These are phyloP conservation scores for Sporothrix variecibatus DNA, from an alignment of 2,329 filamentous ascomycete genomes.

Conservation along the genomic window DNA sequence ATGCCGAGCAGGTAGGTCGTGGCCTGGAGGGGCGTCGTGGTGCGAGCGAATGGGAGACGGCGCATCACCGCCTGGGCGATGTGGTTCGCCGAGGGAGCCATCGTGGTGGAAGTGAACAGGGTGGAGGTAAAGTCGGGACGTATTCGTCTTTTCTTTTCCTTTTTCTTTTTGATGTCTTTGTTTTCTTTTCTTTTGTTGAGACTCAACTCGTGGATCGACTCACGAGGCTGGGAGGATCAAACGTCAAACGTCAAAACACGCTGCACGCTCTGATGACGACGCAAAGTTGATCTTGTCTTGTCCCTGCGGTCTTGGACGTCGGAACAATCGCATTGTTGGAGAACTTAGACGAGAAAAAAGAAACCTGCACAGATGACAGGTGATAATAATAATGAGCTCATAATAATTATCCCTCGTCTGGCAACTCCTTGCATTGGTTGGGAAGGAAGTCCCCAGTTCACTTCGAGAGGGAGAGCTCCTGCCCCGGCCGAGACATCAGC, in stretches of 20 bases:
- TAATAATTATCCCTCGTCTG: not conserved
- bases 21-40: constrained; percentile 64
- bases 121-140: not conserved
- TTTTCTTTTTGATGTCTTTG: not conserved
- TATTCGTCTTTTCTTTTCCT: not conserved
- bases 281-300: not conserved
- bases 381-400: not conserved
- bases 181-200: not conserved
- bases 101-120: not conserved
- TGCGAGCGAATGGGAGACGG: constrained; percentile 59
- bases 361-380: not conserved
- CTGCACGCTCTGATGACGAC: not conserved
- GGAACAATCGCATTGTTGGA: not conserved
- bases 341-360: not conserved
- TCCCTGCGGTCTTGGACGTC: constrained; percentile 6
- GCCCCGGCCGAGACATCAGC: constrained; percentile 8
- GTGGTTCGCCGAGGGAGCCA: constrained; percentile 12
- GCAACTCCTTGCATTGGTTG: not conserved
- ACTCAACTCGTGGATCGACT: constrained; percentile 6
- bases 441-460: not conserved
- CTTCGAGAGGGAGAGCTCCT: constrained; percentile 2
- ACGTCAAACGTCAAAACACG: not conserved
- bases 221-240: not conserved
- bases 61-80: constrained; percentile 40
- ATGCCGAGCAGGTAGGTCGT: constrained; percentile 78